Base-by-base conservation (phyloP, 345 rosid genomes). In the Chamaenerion angustifolium region DNA sequence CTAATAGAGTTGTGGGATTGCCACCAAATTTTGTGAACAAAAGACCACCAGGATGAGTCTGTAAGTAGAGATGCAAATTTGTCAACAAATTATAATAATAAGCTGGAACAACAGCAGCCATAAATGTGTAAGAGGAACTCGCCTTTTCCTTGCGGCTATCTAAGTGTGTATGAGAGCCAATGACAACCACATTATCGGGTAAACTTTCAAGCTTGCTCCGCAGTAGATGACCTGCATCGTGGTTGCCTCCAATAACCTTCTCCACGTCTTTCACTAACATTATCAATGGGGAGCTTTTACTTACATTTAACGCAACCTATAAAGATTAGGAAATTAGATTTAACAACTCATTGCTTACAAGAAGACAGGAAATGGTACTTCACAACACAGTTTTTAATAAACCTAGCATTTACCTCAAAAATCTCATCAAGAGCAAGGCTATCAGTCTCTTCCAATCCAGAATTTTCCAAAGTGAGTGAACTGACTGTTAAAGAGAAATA, bases 71-170 rank as follows among this genome's bases (percentile, higher is more conserved):
- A 40, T 23, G n/a, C 5, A 13, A 51, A 10, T 16, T 25, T 31
- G 12, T 58, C 35, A 37, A 7, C 25, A 47, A 15, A 13, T 23
- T 16, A 21, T 6, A 12, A 45, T 8, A 23, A 9, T 47, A 8
- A 21, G 7, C 12, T 23, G 40, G 14, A 55, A 37, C 45, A 15
- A 52, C 9, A 17, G 12, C 9, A 17, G 12, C 11, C 12, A 44
- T 13, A 13, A 21, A 9, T 13, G 15, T n/a, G 3, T 10, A 27
- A 49, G 15, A 49, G n/a, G 27, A 42, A 19, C 15, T 19, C 62
- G 85, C 99, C 81, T 93, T 93, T 68, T 93, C 99, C 68, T 93
- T 93, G 19, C 94, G 95, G 60, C 66, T 81, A 67, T 93, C 99
- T 83, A 84, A 46, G 68, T 72, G 95, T 27, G 85, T 73, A 65